A percentile compares a stretch with the other conserved stretches of the same genome.
phyloP scores from a whole-genome alignment of 768 basidiomycete genomes.

The Naganishia kalamii region DNA sequence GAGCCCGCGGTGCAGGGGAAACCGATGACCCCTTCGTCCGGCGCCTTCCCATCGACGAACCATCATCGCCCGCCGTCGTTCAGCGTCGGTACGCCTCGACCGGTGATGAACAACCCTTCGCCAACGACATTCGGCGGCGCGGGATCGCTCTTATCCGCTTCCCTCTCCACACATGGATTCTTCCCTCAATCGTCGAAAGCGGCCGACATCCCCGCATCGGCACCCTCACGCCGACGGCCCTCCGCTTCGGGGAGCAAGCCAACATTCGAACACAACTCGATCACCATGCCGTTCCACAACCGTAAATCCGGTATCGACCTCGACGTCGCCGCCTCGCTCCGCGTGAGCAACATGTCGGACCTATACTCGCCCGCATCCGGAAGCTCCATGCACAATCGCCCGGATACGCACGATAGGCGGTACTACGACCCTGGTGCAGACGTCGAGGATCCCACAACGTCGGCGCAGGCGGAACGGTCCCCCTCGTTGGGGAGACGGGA shows the following conservation, averaged over 20 bases:
- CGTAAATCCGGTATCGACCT: conserved; percentile 18
- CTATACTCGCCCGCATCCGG: background rate
- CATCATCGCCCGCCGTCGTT: background rate
- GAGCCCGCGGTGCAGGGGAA: background rate
- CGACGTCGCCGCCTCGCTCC: conserved; percentile 24
- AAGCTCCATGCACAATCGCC: background rate
- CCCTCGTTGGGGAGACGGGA: conserved; percentile 7
- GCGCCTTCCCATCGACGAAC: background rate
- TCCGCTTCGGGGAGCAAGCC: background rate
- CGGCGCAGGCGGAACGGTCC: background rate
- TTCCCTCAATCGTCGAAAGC: background rate
- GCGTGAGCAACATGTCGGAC: conserved; percentile 18
- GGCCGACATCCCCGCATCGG: background rate
- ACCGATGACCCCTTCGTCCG: conserved; percentile 8
- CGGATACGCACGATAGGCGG: conserved; percentile 7
- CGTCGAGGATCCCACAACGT: background rate
- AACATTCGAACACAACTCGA: conserved; percentile 8
- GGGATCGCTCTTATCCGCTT: conserved; percentile 7
- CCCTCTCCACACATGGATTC: conserved; percentile 8
- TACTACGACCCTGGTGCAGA: conserved; percentile 12
- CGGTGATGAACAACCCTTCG: background rate
- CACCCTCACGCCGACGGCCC: background rate
- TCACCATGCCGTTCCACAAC: conserved; percentile 16
- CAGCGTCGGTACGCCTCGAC: background rate
- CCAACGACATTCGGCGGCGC: conserved; percentile 6